Evolutionary conservation across 805 yeast species (phyloP), one percentile per base, ranked within the genome.

Genomic region (Candida coleopterorum): DNA sequence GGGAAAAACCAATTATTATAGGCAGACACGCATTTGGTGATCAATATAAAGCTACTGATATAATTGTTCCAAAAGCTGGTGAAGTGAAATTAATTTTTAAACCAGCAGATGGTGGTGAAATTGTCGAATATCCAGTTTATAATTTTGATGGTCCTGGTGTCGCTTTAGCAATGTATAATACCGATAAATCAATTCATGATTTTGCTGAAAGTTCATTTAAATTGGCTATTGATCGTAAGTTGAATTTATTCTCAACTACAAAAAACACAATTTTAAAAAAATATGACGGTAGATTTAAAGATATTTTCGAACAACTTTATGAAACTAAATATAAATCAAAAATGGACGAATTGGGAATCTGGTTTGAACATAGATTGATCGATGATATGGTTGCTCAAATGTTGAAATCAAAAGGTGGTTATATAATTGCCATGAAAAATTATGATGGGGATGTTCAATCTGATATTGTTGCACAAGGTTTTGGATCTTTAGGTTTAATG

Each of bases 311-410:
- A 69, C 75, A 66, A 29, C 66, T 90, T 50, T 90, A 82, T 62
- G 94, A 76, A 36, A 48, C 64, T 32, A 75, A 76, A 49, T 89
- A 84, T 71, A 77, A 80, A 61, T 44, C 62, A 18, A 64, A 77
- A 53, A 89, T 89, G 63, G 95, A 87, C 59, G 70, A 69, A 39
- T 62, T 64, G 29, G 93, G 88, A n/a, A 84, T 89, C 60, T 88
- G 95, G 95, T 89, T 85, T 64, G 97, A 90, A 68, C 97, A 90
- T 69, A 79, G 97, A 53, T 72, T 90, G 50, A 90, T 90, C 49
- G 97, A 90, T 64, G 97, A 90, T 60, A 90, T 90, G 97, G 97
- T 90, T 34, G 97, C 97, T 16, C 97, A 90, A 71, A 89, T 90
- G 97, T 70, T 90, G 60, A 90, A 90, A 71, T 86, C 96, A 31